phyloP scores from a whole-genome alignment of 2,329 filamentous ascomycete species.

The Aureobasidium namibiae region DNA sequence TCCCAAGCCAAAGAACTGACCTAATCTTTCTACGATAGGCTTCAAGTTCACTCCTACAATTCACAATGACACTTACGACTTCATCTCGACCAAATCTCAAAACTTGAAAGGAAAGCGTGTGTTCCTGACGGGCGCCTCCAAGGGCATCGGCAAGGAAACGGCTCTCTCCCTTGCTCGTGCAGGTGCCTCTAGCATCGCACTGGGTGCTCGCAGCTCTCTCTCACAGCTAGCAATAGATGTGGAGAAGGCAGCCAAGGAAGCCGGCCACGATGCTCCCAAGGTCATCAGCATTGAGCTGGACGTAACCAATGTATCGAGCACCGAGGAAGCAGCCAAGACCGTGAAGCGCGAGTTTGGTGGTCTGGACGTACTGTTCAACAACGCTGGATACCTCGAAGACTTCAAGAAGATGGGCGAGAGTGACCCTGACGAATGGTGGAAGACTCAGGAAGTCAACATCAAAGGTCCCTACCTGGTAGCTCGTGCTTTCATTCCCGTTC shows the following conservation, averaged over 20 bases:
- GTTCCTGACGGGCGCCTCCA: constrained; percentile 43
- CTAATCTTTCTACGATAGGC: neutral
- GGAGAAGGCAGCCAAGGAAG: constrained; percentile 28
- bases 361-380: constrained; percentile 43
- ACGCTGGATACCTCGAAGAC: constrained; percentile 33
- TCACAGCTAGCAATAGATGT: constrained; percentile 30
- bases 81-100: constrained; percentile 37
- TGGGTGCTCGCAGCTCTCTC: constrained; percentile 46
- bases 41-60: constrained; percentile 21
- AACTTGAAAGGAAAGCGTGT: constrained; percentile 35
- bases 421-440: constrained; percentile 37
- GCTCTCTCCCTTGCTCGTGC: constrained; percentile 50
- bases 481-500: constrained; percentile 41
- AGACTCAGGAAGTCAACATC: constrained; percentile 43
- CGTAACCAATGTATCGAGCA: constrained; percentile 31
- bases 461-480: constrained; percentile 32
- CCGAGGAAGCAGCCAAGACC: constrained; percentile 28
- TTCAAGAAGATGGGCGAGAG: constrained; percentile 23
- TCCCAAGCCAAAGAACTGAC: neutral
- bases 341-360: constrained; percentile 26
- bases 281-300: constrained; percentile 39
- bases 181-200: constrained; percentile 43
- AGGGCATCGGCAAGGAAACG: constrained; percentile 38
- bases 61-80: constrained; percentile 41
- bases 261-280: constrained; percentile 28